These are phyloP conservation scores for Hypoxylon sp. DNA, from an alignment of 2,329 filamentous ascomycete genomes.

Conservation along the genomic window DNA sequence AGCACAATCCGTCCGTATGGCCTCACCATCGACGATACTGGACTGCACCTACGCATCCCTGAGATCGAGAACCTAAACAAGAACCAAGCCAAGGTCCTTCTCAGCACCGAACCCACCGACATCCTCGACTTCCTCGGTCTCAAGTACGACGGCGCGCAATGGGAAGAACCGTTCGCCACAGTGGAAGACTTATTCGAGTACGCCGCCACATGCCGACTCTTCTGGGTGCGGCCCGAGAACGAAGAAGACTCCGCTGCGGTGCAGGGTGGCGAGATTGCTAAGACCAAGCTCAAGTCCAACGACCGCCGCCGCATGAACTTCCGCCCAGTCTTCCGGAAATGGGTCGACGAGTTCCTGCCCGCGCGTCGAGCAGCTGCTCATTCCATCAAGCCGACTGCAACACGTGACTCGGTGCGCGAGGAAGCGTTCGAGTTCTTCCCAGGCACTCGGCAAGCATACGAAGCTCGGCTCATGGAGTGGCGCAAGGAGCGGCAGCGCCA, in stretches of 20 bases:
- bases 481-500: constrained; percentile 56
- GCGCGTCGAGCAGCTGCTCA: constrained; percentile 57
- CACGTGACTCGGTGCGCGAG: constrained; percentile 61
- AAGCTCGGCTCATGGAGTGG: constrained; percentile 57
- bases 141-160: constrained; percentile 57
- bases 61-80: constrained; percentile 73
- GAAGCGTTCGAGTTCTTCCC: constrained; percentile 67
- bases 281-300: constrained; percentile 61
- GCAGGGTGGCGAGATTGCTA: constrained; percentile 34
- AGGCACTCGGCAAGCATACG: constrained; percentile 59
- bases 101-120: constrained; percentile 68
- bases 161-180: constrained; percentile 66
- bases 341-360: constrained; percentile 74
- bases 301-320: constrained; percentile 68
- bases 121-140: constrained; percentile 75
- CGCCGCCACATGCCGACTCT: constrained; percentile 68
- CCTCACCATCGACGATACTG: constrained; percentile 73
- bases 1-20: constrained; percentile 73
- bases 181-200: constrained; percentile 73
- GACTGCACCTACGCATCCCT: constrained; percentile 73
- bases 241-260: constrained; percentile 9
- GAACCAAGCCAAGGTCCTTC: constrained; percentile 68
- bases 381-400: constrained; percentile 48
- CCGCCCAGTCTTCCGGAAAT: constrained; percentile 69
- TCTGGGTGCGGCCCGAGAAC: constrained; percentile 58